These are phyloP conservation scores for Astragalus glycyphyllos DNA, from an alignment of 306 rosid genomes.

Conservation along the genomic window DNA sequence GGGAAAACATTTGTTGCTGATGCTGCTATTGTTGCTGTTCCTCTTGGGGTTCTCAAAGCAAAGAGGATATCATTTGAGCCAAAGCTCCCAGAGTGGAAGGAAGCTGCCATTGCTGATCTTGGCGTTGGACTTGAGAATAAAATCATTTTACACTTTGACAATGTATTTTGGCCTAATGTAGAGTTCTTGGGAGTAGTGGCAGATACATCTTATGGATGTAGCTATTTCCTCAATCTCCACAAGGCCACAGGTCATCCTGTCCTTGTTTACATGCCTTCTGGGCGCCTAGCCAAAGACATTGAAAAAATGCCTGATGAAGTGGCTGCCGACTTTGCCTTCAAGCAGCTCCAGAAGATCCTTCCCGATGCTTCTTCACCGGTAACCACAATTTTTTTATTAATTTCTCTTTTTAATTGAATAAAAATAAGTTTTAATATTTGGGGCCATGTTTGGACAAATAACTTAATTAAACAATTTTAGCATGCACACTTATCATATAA, in stretches of 20 bases:
- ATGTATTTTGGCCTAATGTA: slow-evolving; percentile 97
- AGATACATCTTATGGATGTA: slow-evolving; percentile 92
- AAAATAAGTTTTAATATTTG: background rate
- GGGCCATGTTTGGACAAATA: too few relatives aligned
- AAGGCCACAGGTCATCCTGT: slow-evolving; percentile 92
- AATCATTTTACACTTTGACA: slow-evolving; percentile 81
- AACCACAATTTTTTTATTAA: slow-evolving; percentile 23
- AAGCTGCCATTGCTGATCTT: slow-evolving; percentile 82
- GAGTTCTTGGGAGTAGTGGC: slow-evolving; percentile 98
- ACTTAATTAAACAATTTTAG: too few relatives aligned
- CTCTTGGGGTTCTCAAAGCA: slow-evolving; percentile 94
- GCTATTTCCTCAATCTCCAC: slow-evolving; percentile 98
- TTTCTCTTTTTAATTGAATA: background rate
- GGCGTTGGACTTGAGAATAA: slow-evolving; percentile 96
- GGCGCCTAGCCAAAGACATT: slow-evolving; percentile 94
- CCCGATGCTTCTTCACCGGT: slow-evolving; percentile 95
- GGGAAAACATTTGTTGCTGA: slow-evolving; percentile 83
- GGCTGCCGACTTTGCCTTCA: slow-evolving; percentile 82
- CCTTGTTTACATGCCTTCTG: slow-evolving; percentile 99
- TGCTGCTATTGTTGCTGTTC: slow-evolving; percentile 84
- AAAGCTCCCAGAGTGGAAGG: slow-evolving; percentile 98
- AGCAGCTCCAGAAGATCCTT: slow-evolving; percentile 85
- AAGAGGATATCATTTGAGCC: slow-evolving; percentile 80
- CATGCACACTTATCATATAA: too few relatives aligned
- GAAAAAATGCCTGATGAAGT: slow-evolving; percentile 99